Conservation (phyloP, 768 basidiomycete genomes). For the Calocera cornea region DNA sequence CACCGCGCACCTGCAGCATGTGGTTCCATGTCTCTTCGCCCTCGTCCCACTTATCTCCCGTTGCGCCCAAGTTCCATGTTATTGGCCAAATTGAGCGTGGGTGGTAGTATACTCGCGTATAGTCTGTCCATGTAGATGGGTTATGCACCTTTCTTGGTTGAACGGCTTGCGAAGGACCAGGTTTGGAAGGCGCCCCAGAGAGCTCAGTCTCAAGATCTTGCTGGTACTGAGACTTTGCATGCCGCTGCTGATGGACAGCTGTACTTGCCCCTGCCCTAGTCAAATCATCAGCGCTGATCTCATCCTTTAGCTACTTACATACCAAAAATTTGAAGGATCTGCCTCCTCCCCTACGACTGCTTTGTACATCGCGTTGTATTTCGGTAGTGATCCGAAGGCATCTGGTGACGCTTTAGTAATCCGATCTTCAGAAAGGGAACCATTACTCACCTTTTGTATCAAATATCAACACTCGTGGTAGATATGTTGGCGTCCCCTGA, state of each 20-base stretch:
- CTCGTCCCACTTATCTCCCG: conserved; percentile 31
- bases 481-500: conserved; percentile 37
- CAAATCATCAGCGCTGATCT: background rate
- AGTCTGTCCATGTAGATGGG: conserved; percentile 50
- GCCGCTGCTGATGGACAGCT: background rate
- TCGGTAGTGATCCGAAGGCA: background rate
- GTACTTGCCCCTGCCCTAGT: background rate
- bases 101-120: conserved; percentile 47
- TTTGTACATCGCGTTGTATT: background rate
- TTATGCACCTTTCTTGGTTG: background rate
- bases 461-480: conserved; percentile 51
- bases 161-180: background rate
- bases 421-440: background rate
- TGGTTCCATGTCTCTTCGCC: conserved; percentile 42
- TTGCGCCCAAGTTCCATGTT: conserved; percentile 35
- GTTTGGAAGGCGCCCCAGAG: background rate
- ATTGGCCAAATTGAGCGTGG: conserved; percentile 52
- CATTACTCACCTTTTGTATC: conserved; percentile 45
- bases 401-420: background rate
- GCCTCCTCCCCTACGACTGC: background rate
- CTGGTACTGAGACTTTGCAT: background rate
- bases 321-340: background rate
- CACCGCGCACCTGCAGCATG: background rate
- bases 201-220: background rate
- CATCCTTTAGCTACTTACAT: background rate